A percentile compares a stretch with the other conserved stretches of the same genome.
phyloP scores from a whole-genome alignment of 306 rosid genomes.

The Vicia sativa region DNA sequence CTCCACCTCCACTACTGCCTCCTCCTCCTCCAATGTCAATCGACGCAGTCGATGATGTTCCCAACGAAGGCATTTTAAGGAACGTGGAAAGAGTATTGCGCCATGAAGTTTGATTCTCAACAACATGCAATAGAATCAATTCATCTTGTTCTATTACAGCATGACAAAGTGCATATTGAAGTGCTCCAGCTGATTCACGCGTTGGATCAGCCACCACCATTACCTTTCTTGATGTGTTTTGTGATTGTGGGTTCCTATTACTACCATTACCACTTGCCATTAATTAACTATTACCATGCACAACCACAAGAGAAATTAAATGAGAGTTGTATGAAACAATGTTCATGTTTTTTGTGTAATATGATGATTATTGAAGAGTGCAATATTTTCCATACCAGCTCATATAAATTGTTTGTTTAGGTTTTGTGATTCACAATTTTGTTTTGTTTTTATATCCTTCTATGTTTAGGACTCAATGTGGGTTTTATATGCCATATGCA shows the following conservation, averaged over 20 bases:
- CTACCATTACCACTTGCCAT: conserved; percentile 47
- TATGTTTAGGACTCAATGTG: conserved; percentile 35
- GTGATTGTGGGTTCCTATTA: conserved; percentile 4
- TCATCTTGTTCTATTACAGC: conserved; percentile 67
- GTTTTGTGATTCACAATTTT: conserved; percentile 38
- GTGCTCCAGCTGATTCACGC: conserved; percentile 69
- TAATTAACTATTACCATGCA: neutral
- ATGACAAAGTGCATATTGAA: conserved; percentile 70
- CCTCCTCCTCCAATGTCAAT: conserved; percentile 44
- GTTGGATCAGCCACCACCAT: conserved; percentile 82
- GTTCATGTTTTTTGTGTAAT: conserved; percentile 4
- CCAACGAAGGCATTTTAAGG: conserved; percentile 55
- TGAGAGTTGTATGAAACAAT: neutral
- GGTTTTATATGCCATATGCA: neutral
- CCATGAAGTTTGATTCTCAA: conserved; percentile 60
- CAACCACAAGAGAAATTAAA: neutral
- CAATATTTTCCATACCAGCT: conserved; percentile 25
- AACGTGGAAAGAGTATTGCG: conserved; percentile 50
- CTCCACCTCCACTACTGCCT: neutral
- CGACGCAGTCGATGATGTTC: conserved; percentile 30
- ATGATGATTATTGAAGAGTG: neutral
- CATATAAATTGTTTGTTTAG: conserved; percentile 39
- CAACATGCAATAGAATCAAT: conserved; percentile 66
- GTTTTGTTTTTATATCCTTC: conserved; percentile 25
- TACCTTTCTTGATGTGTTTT: conserved; percentile 43